Conservation (phyloP, 1,139 yeast species). For the Debaryomyces sp. region DNA sequence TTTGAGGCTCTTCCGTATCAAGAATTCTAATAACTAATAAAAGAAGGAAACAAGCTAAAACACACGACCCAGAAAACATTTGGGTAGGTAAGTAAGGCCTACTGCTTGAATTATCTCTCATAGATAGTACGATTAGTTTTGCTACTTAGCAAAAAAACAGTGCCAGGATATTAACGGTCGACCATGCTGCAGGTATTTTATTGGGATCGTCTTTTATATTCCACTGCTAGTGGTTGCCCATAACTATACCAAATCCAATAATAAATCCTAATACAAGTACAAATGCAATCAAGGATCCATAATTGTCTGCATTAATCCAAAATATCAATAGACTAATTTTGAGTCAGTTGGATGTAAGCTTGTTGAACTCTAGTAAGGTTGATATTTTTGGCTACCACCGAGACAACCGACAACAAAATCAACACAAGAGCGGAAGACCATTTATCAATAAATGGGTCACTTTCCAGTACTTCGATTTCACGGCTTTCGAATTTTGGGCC, state of each 20-base stretch:
- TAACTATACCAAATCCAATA: slow-evolving; percentile 64
- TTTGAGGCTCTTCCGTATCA: no score
- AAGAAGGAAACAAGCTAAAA: no score
- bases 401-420: slow-evolving; percentile 18
- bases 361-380: no score
- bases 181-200: slow-evolving; percentile 63
- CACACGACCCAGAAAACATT: no score
- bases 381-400: no score
- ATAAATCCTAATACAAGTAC: slow-evolving; percentile 54
- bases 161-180: slow-evolving; percentile 17
- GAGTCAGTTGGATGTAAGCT: no score
- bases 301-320: slow-evolving; percentile 60
- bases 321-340: slow-evolving; percentile 46
- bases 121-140: no score
- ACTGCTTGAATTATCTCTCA: no score
- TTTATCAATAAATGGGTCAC: neutral
- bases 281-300: slow-evolving; percentile 53
- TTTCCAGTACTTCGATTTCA: neutral
- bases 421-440: neutral
- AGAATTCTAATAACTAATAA: no score
- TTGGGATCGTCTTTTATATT: slow-evolving; percentile 49
- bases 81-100: no score
- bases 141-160: no score
- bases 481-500: neutral
- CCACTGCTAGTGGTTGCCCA: slow-evolving; percentile 63